phyloP scores from a whole-genome alignment of 73 alveolate species.

The Paramecium tetraurelia region DNA sequence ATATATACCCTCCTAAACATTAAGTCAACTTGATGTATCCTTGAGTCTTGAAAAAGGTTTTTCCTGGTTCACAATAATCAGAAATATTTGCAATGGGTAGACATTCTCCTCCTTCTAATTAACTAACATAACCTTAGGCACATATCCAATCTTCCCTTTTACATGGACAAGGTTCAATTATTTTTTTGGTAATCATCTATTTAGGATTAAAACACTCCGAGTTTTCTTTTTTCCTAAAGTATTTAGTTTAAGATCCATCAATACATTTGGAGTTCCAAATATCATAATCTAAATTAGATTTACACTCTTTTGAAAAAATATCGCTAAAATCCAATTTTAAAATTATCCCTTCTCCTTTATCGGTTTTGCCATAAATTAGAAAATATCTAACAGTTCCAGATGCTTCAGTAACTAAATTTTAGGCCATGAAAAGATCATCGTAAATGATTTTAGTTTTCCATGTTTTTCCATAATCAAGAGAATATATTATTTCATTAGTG shows the following conservation, averaged over 20 bases:
- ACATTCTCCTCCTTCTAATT: constrained; percentile 21
- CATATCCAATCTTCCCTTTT: constrained; percentile 41
- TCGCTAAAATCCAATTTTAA: constrained; percentile 31
- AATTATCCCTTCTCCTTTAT: background rate
- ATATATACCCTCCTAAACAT: constrained; percentile 24
- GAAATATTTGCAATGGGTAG: background rate
- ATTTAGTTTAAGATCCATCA: background rate
- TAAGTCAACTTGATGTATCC: constrained; percentile 1
- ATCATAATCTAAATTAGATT: background rate
- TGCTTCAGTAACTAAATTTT: constrained; percentile 11
- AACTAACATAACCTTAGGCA: background rate
- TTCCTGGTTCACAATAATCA: constrained; percentile 18
- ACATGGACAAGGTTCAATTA: constrained; percentile 36
- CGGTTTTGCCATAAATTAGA: constrained; percentile 6
- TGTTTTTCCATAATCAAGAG: constrained; percentile 3
- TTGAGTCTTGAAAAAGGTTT: background rate
- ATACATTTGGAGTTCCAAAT: background rate
- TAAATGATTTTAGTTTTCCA: constrained; percentile 1
- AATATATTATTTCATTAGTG: constrained; percentile 1
- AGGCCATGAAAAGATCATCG: background rate
- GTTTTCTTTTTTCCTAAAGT: background rate
- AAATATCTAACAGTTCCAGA: constrained; percentile 2
- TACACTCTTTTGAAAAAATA: background rate
- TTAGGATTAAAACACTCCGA: constrained; percentile 34
- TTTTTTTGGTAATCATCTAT: background rate